Percentiles rank a stretch among this genome's conserved stretches.
Evolutionary conservation across 2,329 filamentous ascomycete species (phyloP).

Genomic region (Trichoderma breve): DNA sequence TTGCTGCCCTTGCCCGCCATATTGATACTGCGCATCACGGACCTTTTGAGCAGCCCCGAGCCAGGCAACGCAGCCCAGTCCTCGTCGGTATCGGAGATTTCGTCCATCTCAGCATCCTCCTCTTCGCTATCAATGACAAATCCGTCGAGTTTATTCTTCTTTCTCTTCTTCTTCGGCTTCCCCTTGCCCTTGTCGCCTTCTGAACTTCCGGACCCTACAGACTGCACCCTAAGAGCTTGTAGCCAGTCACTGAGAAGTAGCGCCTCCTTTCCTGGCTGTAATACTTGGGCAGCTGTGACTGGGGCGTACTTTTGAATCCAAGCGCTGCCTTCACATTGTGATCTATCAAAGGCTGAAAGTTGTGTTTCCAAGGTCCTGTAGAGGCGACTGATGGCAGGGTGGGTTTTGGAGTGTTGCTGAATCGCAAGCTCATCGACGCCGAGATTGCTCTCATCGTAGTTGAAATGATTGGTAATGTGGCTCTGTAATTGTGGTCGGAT

Average conservation of each 20-base stretch:
- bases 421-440: constrained; percentile 39
- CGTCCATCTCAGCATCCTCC: constrained; percentile 66
- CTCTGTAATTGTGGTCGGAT: constrained; percentile 48
- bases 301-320: constrained; percentile 91
- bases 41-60: constrained; percentile 46
- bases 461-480: constrained; percentile 6
- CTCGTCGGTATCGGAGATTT: constrained; percentile 61
- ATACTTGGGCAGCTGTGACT: constrained; percentile 62
- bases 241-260: constrained; percentile 78
- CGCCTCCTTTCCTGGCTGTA: constrained; percentile 72
- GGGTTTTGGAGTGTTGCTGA: constrained; percentile 32
- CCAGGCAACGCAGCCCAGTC: constrained; percentile 40
- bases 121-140: constrained; percentile 81
- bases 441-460: constrained; percentile 22
- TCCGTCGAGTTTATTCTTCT: constrained; percentile 71
- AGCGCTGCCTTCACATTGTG: constrained; percentile 66
- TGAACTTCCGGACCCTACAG: constrained; percentile 64
- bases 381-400: constrained; percentile 60
- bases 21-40: constrained; percentile 50
- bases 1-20: constrained; percentile 38
- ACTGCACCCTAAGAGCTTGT: constrained; percentile 68
- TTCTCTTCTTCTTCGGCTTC: constrained; percentile 60
- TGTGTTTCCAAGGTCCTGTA: constrained; percentile 58
- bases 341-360: constrained; percentile 77
- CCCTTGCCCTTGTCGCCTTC: constrained; percentile 30